phyloP scores from a whole-genome alignment of 2,329 filamentous ascomycete genomes.

The Beauveria pseudobassiana region DNA sequence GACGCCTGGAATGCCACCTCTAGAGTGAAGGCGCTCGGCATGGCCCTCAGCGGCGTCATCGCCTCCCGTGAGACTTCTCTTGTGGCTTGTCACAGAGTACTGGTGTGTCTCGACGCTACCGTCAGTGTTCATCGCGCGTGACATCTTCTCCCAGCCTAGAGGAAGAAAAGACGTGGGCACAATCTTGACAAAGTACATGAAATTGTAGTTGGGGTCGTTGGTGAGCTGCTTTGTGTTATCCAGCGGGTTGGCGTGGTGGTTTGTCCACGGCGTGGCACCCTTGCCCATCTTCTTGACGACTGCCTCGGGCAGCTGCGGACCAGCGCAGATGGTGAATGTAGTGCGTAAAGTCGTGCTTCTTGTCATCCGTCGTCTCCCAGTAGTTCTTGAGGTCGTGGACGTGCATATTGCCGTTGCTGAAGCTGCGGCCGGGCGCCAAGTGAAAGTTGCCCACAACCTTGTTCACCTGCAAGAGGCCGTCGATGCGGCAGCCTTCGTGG shows the following conservation, averaged over 20 bases:
- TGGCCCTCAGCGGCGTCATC: constrained; percentile 82
- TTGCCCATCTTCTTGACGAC: constrained; percentile 53
- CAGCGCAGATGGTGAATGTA: constrained; percentile 82
- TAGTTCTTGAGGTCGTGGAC: constrained; percentile 97
- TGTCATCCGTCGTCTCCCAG: constrained; percentile 62
- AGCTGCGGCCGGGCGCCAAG: constrained; percentile 89
- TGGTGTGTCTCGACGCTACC: constrained; percentile 96
- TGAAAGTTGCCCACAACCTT: constrained; percentile 99
- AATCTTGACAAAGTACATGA: constrained; percentile 99
- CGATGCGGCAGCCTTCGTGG: constrained; percentile 87
- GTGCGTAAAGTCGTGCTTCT: constrained; percentile 82
- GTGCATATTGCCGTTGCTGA: constrained; percentile 95
- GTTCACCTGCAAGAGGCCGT: constrained; percentile 88
- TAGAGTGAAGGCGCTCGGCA: constrained; percentile 81
- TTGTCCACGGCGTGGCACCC: constrained; percentile 59
- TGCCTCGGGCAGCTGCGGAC: constrained; percentile 76
- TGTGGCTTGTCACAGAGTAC: constrained; percentile 96
- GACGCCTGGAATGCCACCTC: constrained; percentile 89
- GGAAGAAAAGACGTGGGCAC: constrained; percentile 93
- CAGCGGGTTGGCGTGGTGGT: constrained; percentile 87
- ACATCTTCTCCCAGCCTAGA: constrained; percentile 71
- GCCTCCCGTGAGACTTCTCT: constrained; percentile 77
- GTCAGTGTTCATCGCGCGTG: constrained; percentile 47
- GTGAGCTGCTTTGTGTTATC: constrained; percentile 73
- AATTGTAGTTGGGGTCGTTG: constrained; percentile 81